Percentiles rank a stretch among this genome's conserved stretches.
Conservation (phyloP, 2,329 filamentous ascomycete species). For the Botryotinia convoluta region DNA sequence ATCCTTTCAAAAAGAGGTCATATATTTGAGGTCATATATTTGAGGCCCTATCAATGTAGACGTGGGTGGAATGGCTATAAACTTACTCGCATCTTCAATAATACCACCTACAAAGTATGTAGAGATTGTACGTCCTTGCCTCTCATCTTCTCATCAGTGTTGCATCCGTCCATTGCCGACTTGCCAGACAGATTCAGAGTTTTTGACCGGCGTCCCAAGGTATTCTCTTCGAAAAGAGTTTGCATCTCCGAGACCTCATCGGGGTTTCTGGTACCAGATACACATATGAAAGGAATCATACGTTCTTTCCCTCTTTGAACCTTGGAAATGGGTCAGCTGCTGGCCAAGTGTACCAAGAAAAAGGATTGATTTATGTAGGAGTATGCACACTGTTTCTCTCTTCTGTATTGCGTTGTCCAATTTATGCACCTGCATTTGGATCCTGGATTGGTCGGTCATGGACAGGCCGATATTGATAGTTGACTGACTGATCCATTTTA, state of each 20-base stretch:
- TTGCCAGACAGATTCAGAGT: background rate
- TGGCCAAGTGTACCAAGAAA: background rate
- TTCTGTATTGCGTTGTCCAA: background rate
- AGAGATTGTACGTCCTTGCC: background rate
- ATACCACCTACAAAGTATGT: background rate
- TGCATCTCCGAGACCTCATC: background rate
- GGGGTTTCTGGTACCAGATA: background rate
- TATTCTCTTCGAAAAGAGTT: background rate
- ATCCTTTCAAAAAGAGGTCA: background rate
- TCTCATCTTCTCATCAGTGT: background rate
- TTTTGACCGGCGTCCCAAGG: background rate
- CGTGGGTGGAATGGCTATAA: background rate
- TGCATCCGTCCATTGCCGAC: background rate
- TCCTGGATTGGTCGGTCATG: background rate
- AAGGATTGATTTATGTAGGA: background rate
- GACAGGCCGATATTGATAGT: background rate
- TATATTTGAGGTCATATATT: background rate
- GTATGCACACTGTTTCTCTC: background rate
- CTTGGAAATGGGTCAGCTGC: slow-evolving; percentile 2
- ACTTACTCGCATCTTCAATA: background rate
- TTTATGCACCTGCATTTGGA: background rate
- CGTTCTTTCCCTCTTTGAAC: background rate
- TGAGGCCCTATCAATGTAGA: background rate
- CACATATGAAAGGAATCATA: background rate
- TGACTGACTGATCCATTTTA: background rate